These are phyloP conservation scores for Neurospora sp. DNA, from an alignment of 495 filamentous ascomycete genomes.

Conservation along the genomic window DNA sequence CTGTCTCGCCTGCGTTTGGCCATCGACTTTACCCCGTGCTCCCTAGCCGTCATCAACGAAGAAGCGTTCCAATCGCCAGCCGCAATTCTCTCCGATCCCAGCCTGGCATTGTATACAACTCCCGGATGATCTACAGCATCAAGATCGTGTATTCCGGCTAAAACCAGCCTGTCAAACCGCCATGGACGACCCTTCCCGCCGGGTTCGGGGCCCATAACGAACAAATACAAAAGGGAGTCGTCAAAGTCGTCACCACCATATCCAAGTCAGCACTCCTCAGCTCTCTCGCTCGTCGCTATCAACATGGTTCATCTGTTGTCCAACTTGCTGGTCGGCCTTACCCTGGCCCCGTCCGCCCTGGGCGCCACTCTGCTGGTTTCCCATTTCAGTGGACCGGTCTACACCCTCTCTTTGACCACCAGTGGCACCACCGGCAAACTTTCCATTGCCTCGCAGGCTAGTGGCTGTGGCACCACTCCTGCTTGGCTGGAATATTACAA, in stretches of 20 bases:
- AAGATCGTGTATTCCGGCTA: background rate
- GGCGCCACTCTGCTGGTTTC: slow-evolving; percentile 32
- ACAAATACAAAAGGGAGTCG: background rate
- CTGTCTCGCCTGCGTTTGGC: background rate
- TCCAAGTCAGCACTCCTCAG: background rate
- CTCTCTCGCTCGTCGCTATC: background rate
- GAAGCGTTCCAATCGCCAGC: background rate
- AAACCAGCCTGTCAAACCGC: background rate
- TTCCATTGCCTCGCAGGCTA: slow-evolving; percentile 19
- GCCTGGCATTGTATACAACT: background rate
- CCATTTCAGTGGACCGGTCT: slow-evolving; percentile 33
- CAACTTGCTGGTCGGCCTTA: slow-evolving; percentile 6
- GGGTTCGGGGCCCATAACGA: background rate
- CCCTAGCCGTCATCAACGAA: background rate
- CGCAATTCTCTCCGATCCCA: background rate
- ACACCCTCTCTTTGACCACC: slow-evolving; percentile 23
- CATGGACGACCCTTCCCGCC: background rate
- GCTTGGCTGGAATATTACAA: slow-evolving; percentile 47
- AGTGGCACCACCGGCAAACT: slow-evolving; percentile 19
- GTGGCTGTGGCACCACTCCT: slow-evolving; percentile 32
- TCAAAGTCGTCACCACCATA: background rate
- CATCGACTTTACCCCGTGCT: background rate
- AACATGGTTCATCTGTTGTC: background rate
- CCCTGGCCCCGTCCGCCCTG: slow-evolving; percentile 19
- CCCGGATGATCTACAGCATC: background rate